Conservation (phyloP, 441 rosid genomes). For the Adansonia rubrostipa region DNA sequence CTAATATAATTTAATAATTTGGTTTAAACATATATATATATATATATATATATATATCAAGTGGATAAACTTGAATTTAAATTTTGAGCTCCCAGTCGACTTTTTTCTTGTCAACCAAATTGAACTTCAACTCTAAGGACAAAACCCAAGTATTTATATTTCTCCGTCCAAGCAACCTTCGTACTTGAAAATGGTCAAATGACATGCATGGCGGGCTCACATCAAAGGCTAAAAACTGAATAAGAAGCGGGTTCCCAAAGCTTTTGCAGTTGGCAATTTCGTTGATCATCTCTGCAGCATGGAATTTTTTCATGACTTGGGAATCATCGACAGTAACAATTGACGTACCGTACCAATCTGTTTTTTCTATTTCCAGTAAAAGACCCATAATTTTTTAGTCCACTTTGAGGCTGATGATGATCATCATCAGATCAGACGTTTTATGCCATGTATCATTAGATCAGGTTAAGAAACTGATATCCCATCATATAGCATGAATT, state of each 20-base stretch:
- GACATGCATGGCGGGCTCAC: neutral
- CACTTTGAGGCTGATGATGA: neutral
- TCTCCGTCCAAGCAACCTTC: too few species aligned
- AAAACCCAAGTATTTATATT: too few species aligned
- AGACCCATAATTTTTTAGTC: neutral
- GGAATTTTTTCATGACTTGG: neutral
- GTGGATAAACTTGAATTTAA: too few species aligned
- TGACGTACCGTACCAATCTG: neutral
- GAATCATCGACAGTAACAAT: neutral
- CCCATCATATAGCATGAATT: neutral
- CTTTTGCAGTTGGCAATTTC: neutral
- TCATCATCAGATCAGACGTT: neutral
- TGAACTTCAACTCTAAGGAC: too few species aligned
- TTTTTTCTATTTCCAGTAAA: neutral
- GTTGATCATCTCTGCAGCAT: neutral
- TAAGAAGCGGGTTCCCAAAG: neutral
- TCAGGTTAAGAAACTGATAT: neutral
- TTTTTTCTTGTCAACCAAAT: too few species aligned
- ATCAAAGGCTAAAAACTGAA: neutral
- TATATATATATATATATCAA: too few species aligned
- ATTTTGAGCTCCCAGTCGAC: too few species aligned
- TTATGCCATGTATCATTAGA: neutral
- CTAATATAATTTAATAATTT: too few species aligned
- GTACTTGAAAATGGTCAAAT: neutral
- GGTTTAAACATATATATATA: too few species aligned